Conservation (phyloP, 805 yeast genomes). For the Torulaspora microellipsoides region DNA sequence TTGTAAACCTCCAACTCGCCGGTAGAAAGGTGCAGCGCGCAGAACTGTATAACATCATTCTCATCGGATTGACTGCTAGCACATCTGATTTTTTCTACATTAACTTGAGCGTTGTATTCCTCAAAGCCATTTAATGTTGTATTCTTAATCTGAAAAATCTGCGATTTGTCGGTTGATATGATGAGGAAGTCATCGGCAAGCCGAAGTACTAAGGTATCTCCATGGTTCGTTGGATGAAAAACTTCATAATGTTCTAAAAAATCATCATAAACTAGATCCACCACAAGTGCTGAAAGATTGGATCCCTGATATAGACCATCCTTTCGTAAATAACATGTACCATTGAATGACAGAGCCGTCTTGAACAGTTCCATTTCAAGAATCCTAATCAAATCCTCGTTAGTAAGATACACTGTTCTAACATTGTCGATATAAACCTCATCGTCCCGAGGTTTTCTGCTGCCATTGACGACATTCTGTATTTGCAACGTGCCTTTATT, state of each 20-base stretch:
- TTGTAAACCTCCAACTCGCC: constrained; percentile 37
- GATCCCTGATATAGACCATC: constrained; percentile 85
- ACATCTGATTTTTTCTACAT: constrained; percentile 37
- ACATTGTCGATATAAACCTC: constrained; percentile 32
- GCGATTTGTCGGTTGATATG: constrained; percentile 43
- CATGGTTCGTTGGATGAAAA: constrained; percentile 26
- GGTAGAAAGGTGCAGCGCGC: constrained; percentile 40
- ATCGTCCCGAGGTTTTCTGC: constrained; percentile 5
- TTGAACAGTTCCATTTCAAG: constrained; percentile 50
- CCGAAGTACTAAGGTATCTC: constrained; percentile 46
- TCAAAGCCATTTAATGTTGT: constrained; percentile 37
- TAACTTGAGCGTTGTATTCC: constrained; percentile 41
- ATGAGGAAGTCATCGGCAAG: constrained; percentile 83
- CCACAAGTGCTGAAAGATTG: constrained; percentile 65
- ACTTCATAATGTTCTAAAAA: constrained; percentile 39
- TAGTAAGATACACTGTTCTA: constrained; percentile 37
- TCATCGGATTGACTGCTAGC: constrained; percentile 20
- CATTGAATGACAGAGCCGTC: constrained; percentile 42
- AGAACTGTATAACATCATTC: constrained; percentile 33
- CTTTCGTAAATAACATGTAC: constrained; percentile 43
- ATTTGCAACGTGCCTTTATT: constrained; percentile 11
- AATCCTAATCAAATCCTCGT: constrained; percentile 42
- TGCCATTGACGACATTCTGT: constrained; percentile 22
- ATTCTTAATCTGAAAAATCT: constrained; percentile 31
- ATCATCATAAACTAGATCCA: constrained; percentile 67